A percentile compares a stretch with the other conserved stretches of the same genome.
These are phyloP conservation scores for Cryomyces minteri DNA, from an alignment of 495 filamentous ascomycete genomes.

Conservation along the genomic window DNA sequence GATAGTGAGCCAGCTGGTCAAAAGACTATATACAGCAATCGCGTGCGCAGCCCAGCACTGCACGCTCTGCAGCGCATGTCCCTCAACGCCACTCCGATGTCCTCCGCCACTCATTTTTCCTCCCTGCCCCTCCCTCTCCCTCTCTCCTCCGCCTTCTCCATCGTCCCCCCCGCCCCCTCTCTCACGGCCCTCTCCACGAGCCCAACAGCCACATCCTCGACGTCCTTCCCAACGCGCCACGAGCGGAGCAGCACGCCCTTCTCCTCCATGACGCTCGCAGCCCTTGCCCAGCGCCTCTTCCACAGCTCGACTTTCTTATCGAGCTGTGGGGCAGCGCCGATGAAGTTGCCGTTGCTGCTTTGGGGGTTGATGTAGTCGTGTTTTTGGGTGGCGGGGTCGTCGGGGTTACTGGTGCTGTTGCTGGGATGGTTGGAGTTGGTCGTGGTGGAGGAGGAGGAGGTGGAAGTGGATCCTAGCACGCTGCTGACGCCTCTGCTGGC, in stretches of 20 bases:
- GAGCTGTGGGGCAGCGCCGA: constrained; percentile 9
- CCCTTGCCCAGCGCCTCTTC: constrained; percentile 57
- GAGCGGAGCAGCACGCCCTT: constrained; percentile 58
- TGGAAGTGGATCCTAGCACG: not conserved
- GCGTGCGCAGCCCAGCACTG: too few species aligned
- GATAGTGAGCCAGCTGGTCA: too few species aligned
- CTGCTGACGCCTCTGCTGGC: constrained; percentile 16
- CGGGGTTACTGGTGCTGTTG: not conserved
- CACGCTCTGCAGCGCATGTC: too few species aligned
- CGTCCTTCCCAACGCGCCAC: constrained; percentile 78
- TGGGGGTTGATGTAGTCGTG: not conserved
- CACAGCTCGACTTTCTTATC: constrained; percentile 78
- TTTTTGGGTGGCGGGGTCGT: too few species aligned
- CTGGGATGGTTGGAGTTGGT: not conserved
- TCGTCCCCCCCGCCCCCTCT: not conserved
- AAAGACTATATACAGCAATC: too few species aligned
- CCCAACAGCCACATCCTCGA: constrained; percentile 34
- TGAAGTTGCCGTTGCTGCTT: constrained; percentile 2
- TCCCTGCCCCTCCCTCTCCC: too few species aligned
- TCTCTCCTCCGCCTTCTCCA: too few species aligned
- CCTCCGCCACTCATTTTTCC: too few species aligned
- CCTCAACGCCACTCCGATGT: too few species aligned
- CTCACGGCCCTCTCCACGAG: constrained; percentile 28
- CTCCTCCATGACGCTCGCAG: constrained; percentile 46
- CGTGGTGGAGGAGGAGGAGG: too few species aligned